These are phyloP conservation scores for Xylaria cubensis DNA, from an alignment of 495 filamentous ascomycete species.

Conservation along the genomic window DNA sequence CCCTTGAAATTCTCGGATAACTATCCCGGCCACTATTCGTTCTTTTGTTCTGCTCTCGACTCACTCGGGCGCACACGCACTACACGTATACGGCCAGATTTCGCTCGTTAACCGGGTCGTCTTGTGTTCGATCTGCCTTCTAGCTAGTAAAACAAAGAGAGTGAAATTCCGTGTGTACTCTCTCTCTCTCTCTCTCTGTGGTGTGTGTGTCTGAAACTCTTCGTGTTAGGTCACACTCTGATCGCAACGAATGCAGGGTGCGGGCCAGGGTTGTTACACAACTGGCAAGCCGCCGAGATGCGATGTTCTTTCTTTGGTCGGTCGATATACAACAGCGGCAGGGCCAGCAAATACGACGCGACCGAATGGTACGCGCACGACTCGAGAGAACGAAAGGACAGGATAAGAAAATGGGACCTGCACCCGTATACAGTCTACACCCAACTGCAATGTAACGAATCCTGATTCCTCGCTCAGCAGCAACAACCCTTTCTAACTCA, in stretches of 20 bases:
- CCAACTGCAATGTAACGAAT: constrained; percentile 14
- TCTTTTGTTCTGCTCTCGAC: neutral
- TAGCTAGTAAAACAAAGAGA: constrained; percentile 8
- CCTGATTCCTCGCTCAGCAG: constrained; percentile 14
- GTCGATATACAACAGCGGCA: constrained; percentile 31
- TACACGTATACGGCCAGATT: neutral
- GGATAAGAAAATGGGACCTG: constrained; percentile 20
- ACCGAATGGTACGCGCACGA: constrained; percentile 21
- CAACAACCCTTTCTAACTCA: constrained; percentile 6
- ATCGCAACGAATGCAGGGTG: constrained; percentile 32
- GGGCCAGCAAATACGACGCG: constrained; percentile 21
- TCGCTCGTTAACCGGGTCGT: constrained; percentile 21
- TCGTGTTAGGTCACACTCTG: constrained; percentile 25
- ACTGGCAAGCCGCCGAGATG: constrained; percentile 34
- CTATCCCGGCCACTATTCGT: constrained; percentile 15
- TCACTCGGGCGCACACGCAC: constrained; percentile 1
- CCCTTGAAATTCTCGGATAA: constrained; percentile 11
- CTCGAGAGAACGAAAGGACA: constrained; percentile 19
- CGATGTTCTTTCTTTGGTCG: constrained; percentile 25
- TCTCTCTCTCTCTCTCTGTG: neutral
- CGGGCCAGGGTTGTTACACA: constrained; percentile 32
- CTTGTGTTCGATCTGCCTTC: constrained; percentile 14
- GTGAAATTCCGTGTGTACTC: constrained; percentile 19
- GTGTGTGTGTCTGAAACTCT: neutral
- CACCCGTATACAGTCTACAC: constrained; percentile 19